Percentiles rank a stretch among this genome's conserved stretches.
Conservation (phyloP, 2,329 filamentous ascomycete species). For the Fusarium nodosum region DNA sequence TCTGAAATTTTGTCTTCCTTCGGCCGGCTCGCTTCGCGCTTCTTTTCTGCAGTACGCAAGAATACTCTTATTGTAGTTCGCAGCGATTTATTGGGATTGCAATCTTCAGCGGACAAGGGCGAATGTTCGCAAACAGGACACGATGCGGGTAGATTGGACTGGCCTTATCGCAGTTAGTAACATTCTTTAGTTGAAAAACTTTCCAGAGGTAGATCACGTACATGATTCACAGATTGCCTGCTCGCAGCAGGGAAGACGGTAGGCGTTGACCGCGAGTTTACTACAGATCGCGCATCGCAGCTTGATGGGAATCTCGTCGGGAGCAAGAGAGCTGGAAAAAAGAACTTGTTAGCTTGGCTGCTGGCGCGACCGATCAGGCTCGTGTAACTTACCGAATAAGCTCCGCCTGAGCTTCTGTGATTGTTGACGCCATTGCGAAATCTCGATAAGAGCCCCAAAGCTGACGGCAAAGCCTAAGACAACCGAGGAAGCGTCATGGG, state of each 20-base stretch:
- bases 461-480: constrained; percentile 43
- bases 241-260: constrained; percentile 93
- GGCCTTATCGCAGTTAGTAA: constrained; percentile 66
- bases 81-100: constrained; percentile 90
- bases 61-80: constrained; percentile 94
- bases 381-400: constrained; percentile 64
- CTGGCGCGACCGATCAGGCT: constrained; percentile 6
- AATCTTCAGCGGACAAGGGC: constrained; percentile 86
- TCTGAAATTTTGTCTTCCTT: constrained; percentile 62
- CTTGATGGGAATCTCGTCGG: constrained; percentile 94
- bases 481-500: constrained; percentile 46
- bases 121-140: constrained; percentile 96
- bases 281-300: constrained; percentile 94
- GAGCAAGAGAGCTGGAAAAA: constrained; percentile 74
- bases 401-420: constrained; percentile 68
- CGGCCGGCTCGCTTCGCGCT: constrained; percentile 75
- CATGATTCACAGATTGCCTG: constrained; percentile 93
- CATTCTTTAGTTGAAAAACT: background rate
- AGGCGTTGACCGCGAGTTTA: constrained; percentile 90
- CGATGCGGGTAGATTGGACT: constrained; percentile 79
- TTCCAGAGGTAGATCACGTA: constrained; percentile 55
- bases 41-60: constrained; percentile 90
- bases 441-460: constrained; percentile 35
- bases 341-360: constrained; percentile 23
- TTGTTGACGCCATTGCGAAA: constrained; percentile 55